A percentile compares a stretch with the other conserved stretches of the same genome.
These are phyloP conservation scores for Hypocrella siamensis DNA, from an alignment of 2,329 filamentous ascomycete species.

Conservation along the genomic window DNA sequence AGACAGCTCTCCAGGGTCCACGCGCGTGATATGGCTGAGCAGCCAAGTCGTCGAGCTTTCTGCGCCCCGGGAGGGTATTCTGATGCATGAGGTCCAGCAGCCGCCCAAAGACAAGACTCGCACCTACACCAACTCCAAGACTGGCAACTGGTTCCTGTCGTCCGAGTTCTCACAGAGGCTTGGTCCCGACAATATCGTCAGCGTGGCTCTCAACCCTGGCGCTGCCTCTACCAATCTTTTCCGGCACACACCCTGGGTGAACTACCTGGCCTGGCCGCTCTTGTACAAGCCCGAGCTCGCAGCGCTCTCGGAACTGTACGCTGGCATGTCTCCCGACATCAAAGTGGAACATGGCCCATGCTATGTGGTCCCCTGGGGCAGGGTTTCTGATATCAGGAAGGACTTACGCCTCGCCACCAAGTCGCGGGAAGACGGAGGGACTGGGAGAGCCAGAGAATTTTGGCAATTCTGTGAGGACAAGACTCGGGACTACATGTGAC, in stretches of 20 bases:
- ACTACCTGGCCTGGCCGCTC: constrained; percentile 5
- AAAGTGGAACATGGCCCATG: constrained; percentile 12
- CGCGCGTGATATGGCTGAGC: constrained; percentile 4
- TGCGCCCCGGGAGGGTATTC: constrained; percentile 2
- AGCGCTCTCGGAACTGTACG: constrained; percentile 31
- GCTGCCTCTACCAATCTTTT: constrained; percentile 22
- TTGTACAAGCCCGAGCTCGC: constrained; percentile 18
- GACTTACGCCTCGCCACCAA: no score
- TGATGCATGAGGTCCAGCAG: constrained; percentile 7
- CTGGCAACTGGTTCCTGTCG: constrained; percentile 15
- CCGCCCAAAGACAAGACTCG: neutral
- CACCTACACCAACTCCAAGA: constrained; percentile 13
- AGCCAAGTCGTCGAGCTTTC: constrained; percentile 1
- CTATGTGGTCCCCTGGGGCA: constrained; percentile 5
- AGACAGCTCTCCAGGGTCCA: constrained; percentile 1
- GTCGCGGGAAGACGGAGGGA: no score
- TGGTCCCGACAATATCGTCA: constrained; percentile 13
- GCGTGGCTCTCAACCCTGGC: constrained; percentile 21
- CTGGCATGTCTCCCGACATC: constrained; percentile 26
- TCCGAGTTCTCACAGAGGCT: constrained; percentile 14
- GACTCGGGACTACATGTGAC: no score
- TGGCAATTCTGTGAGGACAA: no score
- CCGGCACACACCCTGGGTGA: constrained; percentile 10
- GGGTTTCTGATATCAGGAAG: no score
- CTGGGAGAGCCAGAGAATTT: no score